Base-by-base conservation (phyloP, 1,284 basidiomycete genomes). In the Dichomitus squalens region DNA sequence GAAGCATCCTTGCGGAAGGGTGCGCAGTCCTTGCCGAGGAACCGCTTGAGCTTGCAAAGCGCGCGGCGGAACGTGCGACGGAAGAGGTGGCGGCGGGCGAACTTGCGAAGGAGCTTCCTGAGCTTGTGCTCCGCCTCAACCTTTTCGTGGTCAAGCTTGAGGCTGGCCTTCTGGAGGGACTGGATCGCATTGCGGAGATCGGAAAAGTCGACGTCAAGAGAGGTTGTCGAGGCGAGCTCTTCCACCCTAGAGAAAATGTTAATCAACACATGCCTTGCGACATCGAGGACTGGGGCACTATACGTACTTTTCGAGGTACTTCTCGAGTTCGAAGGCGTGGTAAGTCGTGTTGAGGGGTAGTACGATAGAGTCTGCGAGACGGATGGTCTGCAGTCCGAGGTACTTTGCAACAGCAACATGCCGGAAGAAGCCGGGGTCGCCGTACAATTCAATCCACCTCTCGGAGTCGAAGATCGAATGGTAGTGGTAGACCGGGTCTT, bases 341-440 rank as follows among this genome's bases (percentile, higher is more conserved):
- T 90, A 83, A 1, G 88, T 90, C 6, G 89, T 87, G 70, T 94
- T 92, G 65, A 95, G 72, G 0, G 91, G 92, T 6, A 86, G 73
- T 8, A 85, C 68, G 41, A 88, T 72, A 5, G 81, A 73, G 58
- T 87, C 83, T 0, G 85, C 79, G 3, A 92, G 70, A 14, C 87
- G 81, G 35, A 94, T 75, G 3, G 83, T 74, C 61, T 83, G 75
- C 12, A 90, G 70, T 25, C 88, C 88, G 8, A 88, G 71, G 62
- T 87, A 80, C 67, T 90, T 85, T 16, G 90, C 82, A 33, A 88
- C 77, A 20, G 88, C 88, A 49, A 85, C 78, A 79, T 88, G 47
- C n/a, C 18, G 53, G 16, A 39, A 33, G 74, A 91, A 93, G 3
- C 80, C 81, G 1, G 88, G 86, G 68, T 94, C 92, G 48, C 84